phyloP scores from a whole-genome alignment of 129 eudicot species.

The sunflower (Helianthus annuus) region DNA sequence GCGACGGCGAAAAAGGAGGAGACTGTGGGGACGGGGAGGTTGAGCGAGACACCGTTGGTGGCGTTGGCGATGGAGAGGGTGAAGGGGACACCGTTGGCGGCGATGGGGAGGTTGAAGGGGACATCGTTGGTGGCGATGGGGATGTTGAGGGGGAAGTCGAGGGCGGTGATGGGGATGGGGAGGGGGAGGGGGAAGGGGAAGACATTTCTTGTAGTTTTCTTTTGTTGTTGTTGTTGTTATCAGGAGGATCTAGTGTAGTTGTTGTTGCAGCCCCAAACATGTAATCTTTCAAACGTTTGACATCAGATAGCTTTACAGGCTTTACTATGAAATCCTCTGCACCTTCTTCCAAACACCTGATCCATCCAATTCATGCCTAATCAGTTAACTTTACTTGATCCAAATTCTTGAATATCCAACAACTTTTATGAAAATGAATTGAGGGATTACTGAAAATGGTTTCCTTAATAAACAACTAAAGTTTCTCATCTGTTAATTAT shows the following conservation, averaged over 20 bases:
- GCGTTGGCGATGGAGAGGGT: constrained; percentile 34
- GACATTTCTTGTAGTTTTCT: constrained; percentile 59
- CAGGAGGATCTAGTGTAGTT: neutral
- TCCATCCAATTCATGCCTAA: too few relatives aligned
- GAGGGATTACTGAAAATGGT: too few relatives aligned
- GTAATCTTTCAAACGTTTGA: constrained; percentile 63
- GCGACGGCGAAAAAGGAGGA: constrained; percentile 44
- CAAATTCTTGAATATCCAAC: too few relatives aligned
- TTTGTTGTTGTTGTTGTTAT: constrained; percentile 39
- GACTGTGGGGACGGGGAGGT: constrained; percentile 4
- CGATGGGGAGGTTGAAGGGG: constrained; percentile 31
- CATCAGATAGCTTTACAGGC: constrained; percentile 81
- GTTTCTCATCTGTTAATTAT: too few relatives aligned
- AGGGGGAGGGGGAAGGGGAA: neutral
- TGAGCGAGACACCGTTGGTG: neutral
- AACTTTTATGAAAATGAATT: too few relatives aligned
- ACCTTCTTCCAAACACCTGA: constrained; percentile 94
- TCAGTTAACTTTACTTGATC: too few relatives aligned
- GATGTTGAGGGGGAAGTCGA: constrained; percentile 17
- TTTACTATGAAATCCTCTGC: constrained; percentile 93
- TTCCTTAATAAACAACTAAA: too few relatives aligned
- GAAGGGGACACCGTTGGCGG: constrained; percentile 15
- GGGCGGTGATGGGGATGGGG: constrained; percentile 23
- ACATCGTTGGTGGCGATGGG: constrained; percentile 27
- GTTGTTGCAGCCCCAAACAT: constrained; percentile 51